Percentiles rank a stretch among this genome's conserved stretches.
Evolutionary conservation across 768 basidiomycete genomes (phyloP).

Genomic region (Austroboletus eburneus): DNA sequence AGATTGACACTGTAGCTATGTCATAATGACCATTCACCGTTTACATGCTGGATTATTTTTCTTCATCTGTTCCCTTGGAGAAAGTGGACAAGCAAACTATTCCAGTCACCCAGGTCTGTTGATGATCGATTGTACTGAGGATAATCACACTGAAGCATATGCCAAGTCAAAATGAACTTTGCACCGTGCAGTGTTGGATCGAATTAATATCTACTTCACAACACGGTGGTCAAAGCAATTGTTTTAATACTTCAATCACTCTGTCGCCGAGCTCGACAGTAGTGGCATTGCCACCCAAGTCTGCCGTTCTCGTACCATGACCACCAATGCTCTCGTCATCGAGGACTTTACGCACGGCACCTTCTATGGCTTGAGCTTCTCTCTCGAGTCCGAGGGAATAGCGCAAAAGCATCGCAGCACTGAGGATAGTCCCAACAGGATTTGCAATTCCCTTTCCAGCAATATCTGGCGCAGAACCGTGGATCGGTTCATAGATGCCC

Average conservation of each 20-base stretch:
- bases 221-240: constrained; percentile 38
- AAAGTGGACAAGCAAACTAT: constrained; percentile 1
- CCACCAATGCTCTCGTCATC: constrained; percentile 71
- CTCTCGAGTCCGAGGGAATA: constrained; percentile 90
- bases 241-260: constrained; percentile 69
- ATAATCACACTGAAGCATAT: too few relatives aligned
- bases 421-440: constrained; percentile 92
- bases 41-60: constrained; percentile 21
- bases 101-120: neutral
- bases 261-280: constrained; percentile 84
- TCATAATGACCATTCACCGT: constrained; percentile 2
- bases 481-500: constrained; percentile 97
- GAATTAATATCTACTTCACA: neutral
- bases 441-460: constrained; percentile 93
- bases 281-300: constrained; percentile 74
- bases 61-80: constrained; percentile 4
- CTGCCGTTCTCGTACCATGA: constrained; percentile 74
- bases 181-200: neutral
- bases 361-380: constrained; percentile 82
- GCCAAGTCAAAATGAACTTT: too few relatives aligned
- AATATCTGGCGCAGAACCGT: constrained; percentile 93
- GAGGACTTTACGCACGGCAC: constrained; percentile 85
- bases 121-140: too few relatives aligned
- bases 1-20: constrained; percentile 7
- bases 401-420: constrained; percentile 86